These are phyloP conservation scores for Plectosphaerella cucumerina DNA, from an alignment of 2,329 filamentous ascomycete species.

Conservation along the genomic window DNA sequence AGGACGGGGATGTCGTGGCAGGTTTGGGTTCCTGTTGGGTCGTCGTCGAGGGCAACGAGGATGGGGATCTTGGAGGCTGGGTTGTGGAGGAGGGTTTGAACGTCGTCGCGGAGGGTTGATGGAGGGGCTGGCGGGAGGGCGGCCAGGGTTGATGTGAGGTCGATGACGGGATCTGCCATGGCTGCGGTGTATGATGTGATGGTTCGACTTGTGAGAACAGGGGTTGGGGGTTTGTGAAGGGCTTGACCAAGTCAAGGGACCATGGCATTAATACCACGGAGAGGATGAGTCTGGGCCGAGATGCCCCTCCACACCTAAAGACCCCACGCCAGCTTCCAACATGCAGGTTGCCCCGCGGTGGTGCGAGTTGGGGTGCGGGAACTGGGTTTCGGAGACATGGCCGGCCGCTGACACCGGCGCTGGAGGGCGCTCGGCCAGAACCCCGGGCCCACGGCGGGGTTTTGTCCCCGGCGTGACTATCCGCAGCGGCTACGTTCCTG, in stretches of 20 bases:
- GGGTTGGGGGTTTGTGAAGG: neutral
- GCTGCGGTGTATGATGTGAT: neutral
- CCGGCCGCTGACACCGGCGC: neutral
- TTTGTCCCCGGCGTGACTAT: too few relatives aligned
- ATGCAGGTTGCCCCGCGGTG: neutral
- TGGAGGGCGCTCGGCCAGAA: neutral
- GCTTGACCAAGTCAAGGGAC: neutral
- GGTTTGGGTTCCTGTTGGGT: constrained; percentile 55
- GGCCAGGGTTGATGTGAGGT: constrained; percentile 1
- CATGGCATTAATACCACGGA: neutral
- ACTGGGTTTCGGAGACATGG: neutral
- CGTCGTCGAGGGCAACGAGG: constrained; percentile 44
- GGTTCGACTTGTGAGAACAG: neutral
- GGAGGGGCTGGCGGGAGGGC: neutral
- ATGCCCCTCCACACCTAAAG: neutral
- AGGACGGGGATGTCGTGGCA: constrained; percentile 52
- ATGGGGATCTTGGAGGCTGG: constrained; percentile 16
- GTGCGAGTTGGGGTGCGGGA: neutral
- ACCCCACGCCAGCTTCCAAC: neutral
- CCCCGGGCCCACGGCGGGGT: neutral
- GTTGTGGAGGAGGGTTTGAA: neutral
- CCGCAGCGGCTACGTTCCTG: too few relatives aligned
- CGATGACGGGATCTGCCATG: neutral
- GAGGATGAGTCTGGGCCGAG: neutral
- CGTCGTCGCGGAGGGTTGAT: neutral